These are phyloP conservation scores for Coemansia sp. DNA, from an alignment of 192 early-diverging fungal species.

Conservation along the genomic window DNA sequence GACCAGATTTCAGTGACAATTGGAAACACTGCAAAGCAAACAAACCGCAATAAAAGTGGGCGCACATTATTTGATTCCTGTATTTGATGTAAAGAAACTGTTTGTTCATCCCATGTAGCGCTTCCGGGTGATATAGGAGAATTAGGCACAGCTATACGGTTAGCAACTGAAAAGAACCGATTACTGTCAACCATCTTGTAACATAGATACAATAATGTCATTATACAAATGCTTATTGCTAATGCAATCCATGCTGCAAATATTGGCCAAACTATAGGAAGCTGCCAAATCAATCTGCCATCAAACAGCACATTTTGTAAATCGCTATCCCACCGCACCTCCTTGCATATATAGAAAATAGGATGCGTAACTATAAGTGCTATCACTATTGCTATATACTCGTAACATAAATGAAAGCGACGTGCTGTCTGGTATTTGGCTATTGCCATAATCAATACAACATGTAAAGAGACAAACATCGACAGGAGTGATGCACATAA, in stretches of 20 bases:
- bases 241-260: conserved; percentile 14
- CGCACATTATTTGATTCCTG: not conserved
- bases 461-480: not conserved
- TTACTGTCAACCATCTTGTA: not conserved
- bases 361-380: conserved; percentile 19
- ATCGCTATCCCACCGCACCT: conserved; percentile 6
- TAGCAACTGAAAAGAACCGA: not conserved
- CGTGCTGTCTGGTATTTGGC: conserved; percentile 2
- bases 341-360: conserved; percentile 11
- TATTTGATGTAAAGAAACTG: not conserved
- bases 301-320: conserved; percentile 7
- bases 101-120: not conserved
- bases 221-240: conserved; percentile 5
- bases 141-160: not conserved
- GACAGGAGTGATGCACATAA: conserved; percentile 7
- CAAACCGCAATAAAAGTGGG: not conserved
- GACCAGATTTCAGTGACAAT: conserved; percentile 21
- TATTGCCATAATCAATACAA: conserved; percentile 11
- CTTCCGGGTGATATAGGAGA: not conserved
- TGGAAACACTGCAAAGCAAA: conserved; percentile 7
- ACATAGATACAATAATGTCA: not conserved
- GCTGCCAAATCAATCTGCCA: not conserved
- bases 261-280: conserved; percentile 7
- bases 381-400: not conserved
- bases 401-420: conserved; percentile 17